Percentiles rank a stretch among this genome's conserved stretches.
These are phyloP conservation scores for Candida maris DNA, from an alignment of 805 yeast genomes.

Conservation along the genomic window DNA sequence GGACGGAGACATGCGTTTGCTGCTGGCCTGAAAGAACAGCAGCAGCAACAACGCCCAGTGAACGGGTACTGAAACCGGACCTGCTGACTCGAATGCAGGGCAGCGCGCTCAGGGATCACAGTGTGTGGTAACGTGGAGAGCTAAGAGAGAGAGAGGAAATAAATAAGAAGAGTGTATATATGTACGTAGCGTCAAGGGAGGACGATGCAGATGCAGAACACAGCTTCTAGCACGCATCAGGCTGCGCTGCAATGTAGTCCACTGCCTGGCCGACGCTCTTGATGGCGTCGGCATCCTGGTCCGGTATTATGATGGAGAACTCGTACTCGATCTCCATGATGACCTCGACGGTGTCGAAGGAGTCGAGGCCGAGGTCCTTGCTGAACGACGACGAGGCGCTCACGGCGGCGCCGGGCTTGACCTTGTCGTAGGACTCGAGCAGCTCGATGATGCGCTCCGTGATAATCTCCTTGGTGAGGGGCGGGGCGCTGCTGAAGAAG, in stretches of 20 bases:
- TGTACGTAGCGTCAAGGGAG: too few relatives aligned
- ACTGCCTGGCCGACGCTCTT: conserved; percentile 92
- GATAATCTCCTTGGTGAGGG: conserved; percentile 59
- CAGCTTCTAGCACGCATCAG: conserved; percentile 40
- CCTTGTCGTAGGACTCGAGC: conserved; percentile 62
- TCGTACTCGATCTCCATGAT: conserved; percentile 71
- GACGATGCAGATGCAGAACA: too few relatives aligned
- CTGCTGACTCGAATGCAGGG: too few relatives aligned
- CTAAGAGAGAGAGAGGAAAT: too few relatives aligned
- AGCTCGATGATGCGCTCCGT: conserved; percentile 59
- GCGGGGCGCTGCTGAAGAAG: conserved; percentile 55
- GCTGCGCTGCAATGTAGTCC: conserved; percentile 74
- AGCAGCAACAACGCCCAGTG: too few relatives aligned
- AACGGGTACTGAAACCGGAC: too few relatives aligned
- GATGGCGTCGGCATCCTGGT: conserved; percentile 88
- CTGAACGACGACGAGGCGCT: conserved; percentile 48
- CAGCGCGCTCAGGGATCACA: too few relatives aligned
- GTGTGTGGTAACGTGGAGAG: too few relatives aligned
- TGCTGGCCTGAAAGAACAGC: too few relatives aligned
- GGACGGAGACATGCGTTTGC: too few relatives aligned
- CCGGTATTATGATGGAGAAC: conserved; percentile 79
- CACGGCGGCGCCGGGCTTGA: conserved; percentile 35
- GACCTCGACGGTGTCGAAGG: conserved; percentile 69
- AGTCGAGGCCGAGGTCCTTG: conserved; percentile 66
- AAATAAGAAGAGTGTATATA: too few relatives aligned